Base-by-base conservation (phyloP, 495 filamentous ascomycete species). In the Penicillium coprophilum region DNA sequence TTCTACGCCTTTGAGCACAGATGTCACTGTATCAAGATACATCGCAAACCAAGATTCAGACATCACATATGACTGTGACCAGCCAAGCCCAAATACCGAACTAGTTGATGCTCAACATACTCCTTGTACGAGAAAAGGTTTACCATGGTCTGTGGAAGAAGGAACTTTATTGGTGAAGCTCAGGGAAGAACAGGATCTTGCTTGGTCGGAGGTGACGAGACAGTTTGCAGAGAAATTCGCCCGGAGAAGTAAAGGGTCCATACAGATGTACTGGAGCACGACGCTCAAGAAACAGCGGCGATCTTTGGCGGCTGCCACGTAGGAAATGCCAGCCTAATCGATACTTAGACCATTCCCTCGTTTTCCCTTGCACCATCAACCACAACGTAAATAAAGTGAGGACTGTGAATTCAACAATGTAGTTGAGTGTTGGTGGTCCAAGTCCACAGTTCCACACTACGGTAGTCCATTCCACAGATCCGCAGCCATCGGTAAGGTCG, bases 171-270 rank as follows among this genome's bases (percentile, higher is more conserved):
- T 60, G 13, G 32, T 60, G 34, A 24, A 60, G 19, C 58, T 60
- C 19, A 53, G 48, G 47, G 41, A 49, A 15, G 48, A 53, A 56
- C n/a, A 59, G 38, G 20, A 27, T 11, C 48, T 56, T 24, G 4
- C 49, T 15, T 61, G 21, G 59, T 39, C 34, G 8, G 30, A 61
- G 30, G 59, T 54, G 30, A 50, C 32, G 2, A 44, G n/a, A 40
- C 53, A 21, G 13, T 57, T 54, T 50, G 24, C 6, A 43, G 38
- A 31, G 46, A 44, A 32, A n/a, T 53, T 60, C 36, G 34, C 58
- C 40, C 43, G 53, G 20, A 57, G 59, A n/a, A 57, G 46, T 44
- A 19, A 48, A 27, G 44, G 28, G 39, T 46, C 17, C 21, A 32
- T 40, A 47, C 24, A 47, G 24, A 27, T 47, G 45, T 47, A 28